These are phyloP conservation scores for Diaporthe ampelina DNA, from an alignment of 2,329 filamentous ascomycete genomes.

Conservation along the genomic window DNA sequence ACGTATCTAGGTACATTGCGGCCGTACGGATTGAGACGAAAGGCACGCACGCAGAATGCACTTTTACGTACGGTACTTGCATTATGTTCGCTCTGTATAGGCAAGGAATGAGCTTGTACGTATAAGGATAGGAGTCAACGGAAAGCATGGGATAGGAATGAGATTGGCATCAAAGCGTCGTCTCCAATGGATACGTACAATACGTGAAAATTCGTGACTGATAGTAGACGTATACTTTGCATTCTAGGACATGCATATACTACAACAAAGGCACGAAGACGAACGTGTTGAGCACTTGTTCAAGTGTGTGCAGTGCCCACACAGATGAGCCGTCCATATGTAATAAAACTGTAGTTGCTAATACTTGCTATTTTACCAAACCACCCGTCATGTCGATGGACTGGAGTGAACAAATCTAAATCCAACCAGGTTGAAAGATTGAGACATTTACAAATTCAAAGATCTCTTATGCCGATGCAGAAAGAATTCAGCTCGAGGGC, in stretches of 20 bases:
- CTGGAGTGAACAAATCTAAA: background rate
- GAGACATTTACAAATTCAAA: constrained; percentile 2
- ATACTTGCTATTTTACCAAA: background rate
- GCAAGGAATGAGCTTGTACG: constrained; percentile 37
- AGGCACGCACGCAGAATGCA: constrained; percentile 36
- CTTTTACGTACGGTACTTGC: constrained; percentile 34
- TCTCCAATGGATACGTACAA: background rate
- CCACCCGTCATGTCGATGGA: no score
- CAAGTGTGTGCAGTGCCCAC: no score
- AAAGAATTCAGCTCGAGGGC: constrained; percentile 16
- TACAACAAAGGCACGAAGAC: background rate
- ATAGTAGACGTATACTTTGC: background rate
- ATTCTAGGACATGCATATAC: background rate
- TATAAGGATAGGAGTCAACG: constrained; percentile 38
- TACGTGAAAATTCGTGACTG: background rate
- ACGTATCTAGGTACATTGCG: constrained; percentile 28
- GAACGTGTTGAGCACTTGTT: background rate
- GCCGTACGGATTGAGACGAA: constrained; percentile 38
- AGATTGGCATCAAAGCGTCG: constrained; percentile 24
- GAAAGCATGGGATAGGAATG: constrained; percentile 37
- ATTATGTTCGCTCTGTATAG: constrained; percentile 35
- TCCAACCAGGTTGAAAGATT: background rate
- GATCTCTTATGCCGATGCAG: background rate
- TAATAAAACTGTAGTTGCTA: no score
- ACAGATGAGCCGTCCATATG: no score